Evolutionary conservation across 495 filamentous ascomycete species (phyloP), one percentile per base, ranked within the genome.

Genomic region (Penicillium fimorum): DNA sequence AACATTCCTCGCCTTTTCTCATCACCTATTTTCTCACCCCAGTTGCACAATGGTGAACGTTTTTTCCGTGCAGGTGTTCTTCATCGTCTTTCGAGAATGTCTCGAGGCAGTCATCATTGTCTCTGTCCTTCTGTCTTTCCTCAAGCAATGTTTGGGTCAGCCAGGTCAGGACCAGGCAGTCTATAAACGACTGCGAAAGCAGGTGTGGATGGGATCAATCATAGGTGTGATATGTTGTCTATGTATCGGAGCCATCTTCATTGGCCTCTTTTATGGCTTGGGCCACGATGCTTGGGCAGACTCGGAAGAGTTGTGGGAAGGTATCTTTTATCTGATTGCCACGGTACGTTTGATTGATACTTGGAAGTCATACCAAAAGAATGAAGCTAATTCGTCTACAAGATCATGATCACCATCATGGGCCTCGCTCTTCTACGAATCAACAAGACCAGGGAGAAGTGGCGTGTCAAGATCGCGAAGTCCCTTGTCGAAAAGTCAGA

Each of bases 31-130:
- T 8, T 20, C 17, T 6, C 17, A 15, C 13, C 15, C 37, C 12
- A 15, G 13, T 38, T 38, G 37, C 37, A 38, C 37, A 38, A 38
- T 38, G 37, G 37, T 5, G 2, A 38, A 38, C 37, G 37, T 38
- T 38, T 38, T 38, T 15, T 2, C 37, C 15, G 37, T 38, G 37
- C 37, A 38, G 37, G 70, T 91, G 47, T 91, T 90, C 73, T 89
- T 91, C 74, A 84, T 91, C 67, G 83, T 84, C 67, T 89, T 91
- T 63, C 85, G 88, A 57, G 88, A 91, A 72, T 82, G 81, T 18
- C 71, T 91, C 32, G 88, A 91, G 70, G 85, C 83, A 0, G 81
- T 78, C 61, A 87, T 91, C 65, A 87, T 91, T 57, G 84, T 90
- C 53, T 90, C 88, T 5, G 82, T 90, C 22, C 75, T 91, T 8